Base-by-base conservation (phyloP, 2,329 filamentous ascomycete genomes). In the Bipolaris zeicola region DNA sequence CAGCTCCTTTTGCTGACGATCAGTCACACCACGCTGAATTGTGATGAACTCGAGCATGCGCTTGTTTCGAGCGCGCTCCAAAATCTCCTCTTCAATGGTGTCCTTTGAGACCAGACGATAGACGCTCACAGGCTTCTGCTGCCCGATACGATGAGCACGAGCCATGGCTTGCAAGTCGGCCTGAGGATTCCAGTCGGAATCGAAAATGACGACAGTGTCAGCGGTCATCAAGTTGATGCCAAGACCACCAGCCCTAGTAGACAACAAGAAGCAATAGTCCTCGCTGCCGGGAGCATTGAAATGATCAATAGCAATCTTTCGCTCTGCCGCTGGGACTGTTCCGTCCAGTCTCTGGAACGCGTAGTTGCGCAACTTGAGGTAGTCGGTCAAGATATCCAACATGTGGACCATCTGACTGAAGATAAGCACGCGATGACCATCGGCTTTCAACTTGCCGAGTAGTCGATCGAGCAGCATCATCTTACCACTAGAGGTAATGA, bases 361-460 rank as follows among this genome's bases (percentile, higher is more conserved):
- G 76, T 98, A 96, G n/a, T 93, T 92, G 61, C 95, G 89, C 50
- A 95, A 85, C 49, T 92, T 90, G 63, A 98, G 86, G 73, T 99
- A 99, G 69, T 99, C 94, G 43, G 92, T 91, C 1, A 99, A 83
- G 50, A 99, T 95, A 70, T 99, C 93, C 20, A 99, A 85, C 90
- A 99, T 98, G 73, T 92, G 96, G 34, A 99, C 96, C 95, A 99
- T 99, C 74, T 99, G 95, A 75, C 94, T 98, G 81, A 99, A 99
- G 63, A 99, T 98, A 61, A 99, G 80, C 11, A 99, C 96, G 52
- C 95, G 91, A 77, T 99, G 95, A 45, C 91, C 92, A 70, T 99
- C 95, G 65, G 89, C 91, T 76, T 90, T 96, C 64, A 99, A 80
- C 78, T 99, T 99, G 5, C 90, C 89, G 10, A 99, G 83, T n/a